Evolutionary conservation across 1,139 yeast species (phyloP).

Genomic region (Scheffersomyces illinoinensis): DNA sequence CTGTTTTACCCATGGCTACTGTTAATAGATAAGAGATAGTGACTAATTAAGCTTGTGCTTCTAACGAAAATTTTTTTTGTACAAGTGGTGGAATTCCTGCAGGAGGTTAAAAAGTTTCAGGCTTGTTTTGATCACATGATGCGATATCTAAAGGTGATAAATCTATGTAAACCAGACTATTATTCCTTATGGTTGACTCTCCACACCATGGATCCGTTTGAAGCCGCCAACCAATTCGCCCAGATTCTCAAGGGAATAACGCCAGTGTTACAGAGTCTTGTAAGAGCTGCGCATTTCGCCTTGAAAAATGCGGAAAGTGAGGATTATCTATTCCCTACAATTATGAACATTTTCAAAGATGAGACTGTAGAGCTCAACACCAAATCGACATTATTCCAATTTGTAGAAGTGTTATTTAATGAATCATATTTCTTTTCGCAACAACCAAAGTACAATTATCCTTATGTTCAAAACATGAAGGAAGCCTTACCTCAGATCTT

Average conservation of each 20-base stretch:
- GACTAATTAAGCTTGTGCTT: background rate
- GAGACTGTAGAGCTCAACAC: slow-evolving; percentile 52
- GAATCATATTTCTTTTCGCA: slow-evolving; percentile 36
- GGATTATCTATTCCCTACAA: slow-evolving; percentile 72
- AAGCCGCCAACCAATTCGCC: slow-evolving; percentile 68
- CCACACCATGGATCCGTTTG: slow-evolving; percentile 70
- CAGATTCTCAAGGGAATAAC: slow-evolving; percentile 60
- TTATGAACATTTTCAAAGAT: slow-evolving; percentile 64
- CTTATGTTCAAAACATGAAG: slow-evolving; percentile 49
- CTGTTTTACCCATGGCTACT: slow-evolving; percentile 47
- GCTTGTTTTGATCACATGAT: background rate
- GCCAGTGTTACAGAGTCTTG: slow-evolving; percentile 60
- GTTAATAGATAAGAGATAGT: slow-evolving; percentile 1
- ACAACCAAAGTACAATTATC: slow-evolving; percentile 36
- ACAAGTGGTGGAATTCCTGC: background rate
- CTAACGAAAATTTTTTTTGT: background rate
- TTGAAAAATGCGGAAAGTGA: slow-evolving; percentile 58
- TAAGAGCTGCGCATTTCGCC: slow-evolving; percentile 60
- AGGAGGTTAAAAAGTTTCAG: background rate
- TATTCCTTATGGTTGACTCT: background rate
- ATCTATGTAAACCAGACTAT: no score
- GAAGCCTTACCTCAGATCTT: slow-evolving; percentile 48
- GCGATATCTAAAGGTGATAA: background rate
- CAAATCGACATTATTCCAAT: slow-evolving; percentile 66
- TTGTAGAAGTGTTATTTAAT: slow-evolving; percentile 58